Percentiles rank a stretch among this genome's conserved stretches.
Evolutionary conservation across 305 asterid species (phyloP).

Genomic region (Rubia tinctorum): DNA sequence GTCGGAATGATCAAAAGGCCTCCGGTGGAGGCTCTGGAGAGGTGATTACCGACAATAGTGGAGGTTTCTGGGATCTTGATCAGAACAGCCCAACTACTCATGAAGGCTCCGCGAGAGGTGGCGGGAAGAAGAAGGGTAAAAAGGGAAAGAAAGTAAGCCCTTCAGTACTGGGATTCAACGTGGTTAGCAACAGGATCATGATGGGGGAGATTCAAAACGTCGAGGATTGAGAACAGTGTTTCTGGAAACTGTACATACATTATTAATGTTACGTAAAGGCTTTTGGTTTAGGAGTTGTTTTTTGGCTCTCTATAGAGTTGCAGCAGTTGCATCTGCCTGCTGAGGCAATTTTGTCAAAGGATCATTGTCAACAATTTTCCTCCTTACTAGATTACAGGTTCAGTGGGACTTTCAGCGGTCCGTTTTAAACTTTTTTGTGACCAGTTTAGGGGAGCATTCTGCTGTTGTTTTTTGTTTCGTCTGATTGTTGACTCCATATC

Average conservation of each 20-base stretch:
- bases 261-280: conserved; percentile 39
- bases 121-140: conserved; percentile 60
- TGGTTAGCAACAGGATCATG: conserved; percentile 87
- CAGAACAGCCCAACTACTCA: conserved; percentile 23
- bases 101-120: conserved; percentile 43
- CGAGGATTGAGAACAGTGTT: conserved; percentile 43
- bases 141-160: conserved; percentile 77
- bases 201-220: conserved; percentile 85
- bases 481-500: no score
- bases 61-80: conserved; percentile 28
- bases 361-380: conserved; percentile 19
- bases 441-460: no score
- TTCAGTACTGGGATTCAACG: conserved; percentile 70
- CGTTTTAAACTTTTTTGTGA: neutral
- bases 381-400: conserved; percentile 7
- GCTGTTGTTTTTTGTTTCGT: no score
- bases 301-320: conserved; percentile 27
- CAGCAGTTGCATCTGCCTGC: conserved; percentile 37
- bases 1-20: conserved; percentile 38
- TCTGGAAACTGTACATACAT: conserved; percentile 37
- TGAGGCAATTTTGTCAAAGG: conserved; percentile 39
- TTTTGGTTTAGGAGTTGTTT: conserved; percentile 13
- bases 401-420: conserved; percentile 2
- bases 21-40: conserved; percentile 34
- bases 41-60: conserved; percentile 32